Evolutionary conservation across 2,329 filamentous ascomycete genomes (phyloP).

Genomic region (Neurospora sp.): DNA sequence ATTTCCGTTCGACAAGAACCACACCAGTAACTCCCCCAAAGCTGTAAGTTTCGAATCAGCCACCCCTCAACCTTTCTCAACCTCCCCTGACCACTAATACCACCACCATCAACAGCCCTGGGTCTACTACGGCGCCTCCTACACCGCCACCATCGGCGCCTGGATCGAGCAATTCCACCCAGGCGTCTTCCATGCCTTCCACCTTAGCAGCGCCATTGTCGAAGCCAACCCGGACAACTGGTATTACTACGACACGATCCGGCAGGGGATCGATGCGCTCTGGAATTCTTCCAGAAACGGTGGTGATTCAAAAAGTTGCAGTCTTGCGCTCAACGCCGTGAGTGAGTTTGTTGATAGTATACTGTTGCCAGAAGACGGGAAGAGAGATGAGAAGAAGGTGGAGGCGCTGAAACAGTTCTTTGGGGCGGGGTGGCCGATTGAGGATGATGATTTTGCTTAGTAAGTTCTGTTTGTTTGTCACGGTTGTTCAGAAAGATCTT

Average conservation of each 20-base stretch:
- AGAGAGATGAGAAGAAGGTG: slow-evolving; percentile 7
- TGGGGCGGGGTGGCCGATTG: slow-evolving; percentile 12
- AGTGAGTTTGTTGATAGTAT: slow-evolving; percentile 11
- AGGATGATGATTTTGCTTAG: slow-evolving; percentile 17
- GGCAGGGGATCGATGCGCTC: slow-evolving; percentile 12
- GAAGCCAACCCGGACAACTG: slow-evolving; percentile 14
- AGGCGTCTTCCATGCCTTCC: slow-evolving; percentile 14
- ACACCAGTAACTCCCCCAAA: slow-evolving; percentile 3
- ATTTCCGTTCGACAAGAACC: slow-evolving; percentile 10
- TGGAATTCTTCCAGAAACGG: slow-evolving; percentile 3
- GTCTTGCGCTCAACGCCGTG: slow-evolving; percentile 9
- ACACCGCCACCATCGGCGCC: slow-evolving; percentile 14
- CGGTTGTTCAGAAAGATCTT: too few species aligned
- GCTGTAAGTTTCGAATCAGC: too few species aligned
- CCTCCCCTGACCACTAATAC: too few species aligned
- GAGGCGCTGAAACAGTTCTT: slow-evolving; percentile 13
- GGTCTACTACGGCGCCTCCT: slow-evolving; percentile 14
- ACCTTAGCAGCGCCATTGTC: slow-evolving; percentile 15
- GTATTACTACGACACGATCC: slow-evolving; percentile 17
- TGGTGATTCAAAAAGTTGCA: slow-evolving; percentile 7
- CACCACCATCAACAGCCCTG: slow-evolving; percentile 8
- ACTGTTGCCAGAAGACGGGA: slow-evolving; percentile 1
- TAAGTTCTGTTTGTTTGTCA: not conserved
- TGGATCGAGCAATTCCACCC: slow-evolving; percentile 16
- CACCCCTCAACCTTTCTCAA: too few species aligned